Conservation (phyloP, 1,284 basidiomycete genomes). For the Malassezia psittaci region DNA sequence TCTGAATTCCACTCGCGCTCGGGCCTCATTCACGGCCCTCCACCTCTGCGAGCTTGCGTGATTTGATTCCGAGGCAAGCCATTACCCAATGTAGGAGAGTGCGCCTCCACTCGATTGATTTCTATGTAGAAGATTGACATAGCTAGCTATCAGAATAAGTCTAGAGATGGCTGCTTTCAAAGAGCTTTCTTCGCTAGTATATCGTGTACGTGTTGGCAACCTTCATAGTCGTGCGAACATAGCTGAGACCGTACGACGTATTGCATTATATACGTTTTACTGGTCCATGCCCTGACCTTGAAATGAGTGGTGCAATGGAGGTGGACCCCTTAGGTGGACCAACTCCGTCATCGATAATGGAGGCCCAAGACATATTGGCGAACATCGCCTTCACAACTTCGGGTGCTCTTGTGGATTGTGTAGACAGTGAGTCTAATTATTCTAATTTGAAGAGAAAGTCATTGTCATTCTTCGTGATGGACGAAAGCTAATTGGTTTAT, state of each 20-base stretch:
- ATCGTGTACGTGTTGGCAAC: too few species aligned
- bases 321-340: background rate
- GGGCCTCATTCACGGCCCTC: background rate
- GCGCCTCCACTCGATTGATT: too few species aligned
- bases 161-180: too few species aligned
- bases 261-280: background rate
- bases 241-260: too few species aligned
- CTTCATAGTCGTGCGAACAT: too few species aligned
- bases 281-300: background rate
- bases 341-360: slow-evolving; percentile 22
- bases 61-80: background rate
- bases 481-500: slow-evolving; percentile 84
- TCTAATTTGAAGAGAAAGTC: slow-evolving; percentile 64
- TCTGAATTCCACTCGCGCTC: background rate
- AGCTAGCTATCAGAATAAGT: too few species aligned
- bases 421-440: slow-evolving; percentile 28
- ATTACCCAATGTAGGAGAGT: too few species aligned
- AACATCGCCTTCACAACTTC: slow-evolving; percentile 47
- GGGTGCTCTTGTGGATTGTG: slow-evolving; percentile 42
- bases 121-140: too few species aligned
- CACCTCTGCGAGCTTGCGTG: background rate
- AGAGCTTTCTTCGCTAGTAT: too few species aligned
- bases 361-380: slow-evolving; percentile 38
- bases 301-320: background rate
- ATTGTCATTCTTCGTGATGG: slow-evolving; percentile 92